Conservation (phyloP, 768 basidiomycete species). For the Rhodotorula graminis region DNA sequence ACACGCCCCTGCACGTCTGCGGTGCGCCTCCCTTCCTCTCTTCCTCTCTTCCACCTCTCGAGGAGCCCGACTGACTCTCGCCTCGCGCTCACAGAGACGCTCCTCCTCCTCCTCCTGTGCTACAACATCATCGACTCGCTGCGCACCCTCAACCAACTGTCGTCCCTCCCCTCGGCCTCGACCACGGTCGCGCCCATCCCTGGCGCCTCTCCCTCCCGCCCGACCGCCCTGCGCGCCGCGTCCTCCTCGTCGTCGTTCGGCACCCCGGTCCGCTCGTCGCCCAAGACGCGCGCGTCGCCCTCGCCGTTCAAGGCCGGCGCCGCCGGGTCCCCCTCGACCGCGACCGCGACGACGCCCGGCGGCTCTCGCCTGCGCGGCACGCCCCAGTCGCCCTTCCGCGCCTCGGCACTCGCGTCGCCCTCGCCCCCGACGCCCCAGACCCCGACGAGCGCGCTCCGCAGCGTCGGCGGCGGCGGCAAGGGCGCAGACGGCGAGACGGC, state of each 20-base stretch:
- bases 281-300: conserved; percentile 30
- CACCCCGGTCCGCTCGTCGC: conserved; percentile 29
- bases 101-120: conserved; percentile 30
- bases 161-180: conserved; percentile 20
- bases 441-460: conserved; percentile 6
- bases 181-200: not conserved
- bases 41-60: not conserved
- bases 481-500: not conserved
- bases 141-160: conserved; percentile 24
- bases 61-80: not conserved
- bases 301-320: conserved; percentile 3
- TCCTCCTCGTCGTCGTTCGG: not conserved
- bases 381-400: conserved; percentile 21
- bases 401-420: conserved; percentile 15
- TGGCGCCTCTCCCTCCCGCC: conserved; percentile 2
- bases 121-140: conserved; percentile 37
- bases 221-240: conserved; percentile 1
- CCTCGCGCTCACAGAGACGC: conserved; percentile 9
- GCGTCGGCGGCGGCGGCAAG: not conserved
- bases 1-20: conserved; percentile 28
- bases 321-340: not conserved
- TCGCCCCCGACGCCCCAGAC: conserved; percentile 28
- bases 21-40: not conserved
- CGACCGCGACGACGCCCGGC: not conserved
- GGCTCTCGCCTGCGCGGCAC: not conserved